Percentiles rank a stretch among this genome's conserved stretches.
Conservation (phyloP, 2,329 filamentous ascomycete genomes). For the Aspergillus texensis region DNA sequence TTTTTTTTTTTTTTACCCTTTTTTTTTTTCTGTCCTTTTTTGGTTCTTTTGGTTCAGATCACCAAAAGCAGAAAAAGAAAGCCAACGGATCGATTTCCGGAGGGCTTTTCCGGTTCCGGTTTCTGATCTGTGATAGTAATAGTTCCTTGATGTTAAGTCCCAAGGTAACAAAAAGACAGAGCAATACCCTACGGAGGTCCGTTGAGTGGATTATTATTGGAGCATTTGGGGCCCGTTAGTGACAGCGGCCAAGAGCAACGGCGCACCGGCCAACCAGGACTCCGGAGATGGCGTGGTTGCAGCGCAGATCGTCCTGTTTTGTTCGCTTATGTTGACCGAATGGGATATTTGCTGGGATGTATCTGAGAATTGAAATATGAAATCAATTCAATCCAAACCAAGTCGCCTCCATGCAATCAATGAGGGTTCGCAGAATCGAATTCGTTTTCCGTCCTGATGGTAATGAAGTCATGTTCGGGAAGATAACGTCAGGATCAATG, state of each 20-base stretch:
- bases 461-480: neutral
- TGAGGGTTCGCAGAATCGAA: neutral
- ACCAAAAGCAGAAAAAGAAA: neutral
- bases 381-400: too few species aligned
- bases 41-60: neutral
- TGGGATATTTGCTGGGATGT: neutral
- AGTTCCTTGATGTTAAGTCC: neutral
- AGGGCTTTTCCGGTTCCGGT: neutral
- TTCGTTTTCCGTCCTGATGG: neutral
- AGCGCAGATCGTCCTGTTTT: constrained; percentile 3
- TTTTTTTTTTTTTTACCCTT: neutral
- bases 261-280: constrained; percentile 4
- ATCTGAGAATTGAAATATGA: neutral
- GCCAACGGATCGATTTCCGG: neutral
- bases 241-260: neutral
- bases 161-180: neutral
- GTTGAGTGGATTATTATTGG: constrained; percentile 5
- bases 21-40: too few species aligned
- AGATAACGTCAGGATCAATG: neutral
- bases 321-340: neutral
- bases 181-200: neutral
- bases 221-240: neutral
- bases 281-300: constrained; percentile 15
- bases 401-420: neutral
- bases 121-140: neutral